phyloP scores from a whole-genome alignment of 352 stramenopile genomes.

The Globisporangium canariense region DNA sequence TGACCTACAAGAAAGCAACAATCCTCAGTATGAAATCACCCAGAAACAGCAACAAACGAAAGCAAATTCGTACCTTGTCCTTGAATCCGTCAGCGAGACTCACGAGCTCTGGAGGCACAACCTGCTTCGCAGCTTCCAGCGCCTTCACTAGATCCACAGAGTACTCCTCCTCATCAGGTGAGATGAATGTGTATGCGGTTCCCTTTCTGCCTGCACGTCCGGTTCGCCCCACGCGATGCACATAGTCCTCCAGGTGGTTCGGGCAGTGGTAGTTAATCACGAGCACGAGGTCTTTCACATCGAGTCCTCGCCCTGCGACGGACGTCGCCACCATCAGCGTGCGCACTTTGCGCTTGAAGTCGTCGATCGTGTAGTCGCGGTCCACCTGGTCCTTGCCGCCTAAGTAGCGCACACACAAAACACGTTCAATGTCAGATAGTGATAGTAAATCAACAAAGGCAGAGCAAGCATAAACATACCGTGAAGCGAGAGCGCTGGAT shows the following conservation, averaged over 20 bases:
- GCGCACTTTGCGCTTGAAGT: conserved; percentile 97
- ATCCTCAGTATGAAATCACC: neutral
- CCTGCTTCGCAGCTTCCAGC: conserved; percentile 87
- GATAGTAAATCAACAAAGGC: neutral
- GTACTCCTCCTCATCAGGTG: conserved; percentile 95
- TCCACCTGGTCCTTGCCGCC: conserved; percentile 99
- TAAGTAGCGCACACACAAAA: conserved; percentile 22
- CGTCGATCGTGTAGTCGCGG: conserved; percentile 97
- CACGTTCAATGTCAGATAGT: neutral
- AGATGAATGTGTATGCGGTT: conserved; percentile 99
- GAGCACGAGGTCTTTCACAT: conserved; percentile 97
- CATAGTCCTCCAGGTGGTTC: conserved; percentile 99
- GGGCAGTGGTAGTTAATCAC: conserved; percentile 99
- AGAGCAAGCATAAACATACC: conserved; percentile 37
- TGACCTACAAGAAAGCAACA: conserved; percentile 51
- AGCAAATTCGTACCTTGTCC: conserved; percentile 68
- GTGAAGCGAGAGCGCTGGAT: conserved; percentile 96
- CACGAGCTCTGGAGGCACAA: conserved; percentile 81
- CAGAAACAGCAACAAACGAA: neutral
- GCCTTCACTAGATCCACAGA: conserved; percentile 97
- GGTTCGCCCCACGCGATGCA: conserved; percentile 98
- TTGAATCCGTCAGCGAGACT: conserved; percentile 94
- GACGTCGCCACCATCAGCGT: conserved; percentile 94
- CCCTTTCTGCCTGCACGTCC: conserved; percentile 94
- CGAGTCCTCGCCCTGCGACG: conserved; percentile 96